Conservation (phyloP, 164 flowering plant species). For the Vitis rotundifolia region DNA sequence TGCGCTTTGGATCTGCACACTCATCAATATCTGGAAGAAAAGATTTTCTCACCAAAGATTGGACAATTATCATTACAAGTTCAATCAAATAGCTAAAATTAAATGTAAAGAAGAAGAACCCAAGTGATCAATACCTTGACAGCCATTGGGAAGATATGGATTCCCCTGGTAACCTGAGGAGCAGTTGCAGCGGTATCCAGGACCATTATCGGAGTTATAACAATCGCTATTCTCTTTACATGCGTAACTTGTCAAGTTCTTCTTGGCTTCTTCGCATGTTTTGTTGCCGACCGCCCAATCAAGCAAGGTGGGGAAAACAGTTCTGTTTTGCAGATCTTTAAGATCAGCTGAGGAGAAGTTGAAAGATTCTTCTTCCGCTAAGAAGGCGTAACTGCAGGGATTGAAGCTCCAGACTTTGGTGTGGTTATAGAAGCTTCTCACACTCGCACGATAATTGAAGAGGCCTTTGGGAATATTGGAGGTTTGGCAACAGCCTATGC, state of each 20-base stretch:
- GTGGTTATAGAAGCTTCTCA: background rate
- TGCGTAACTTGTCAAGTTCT: background rate
- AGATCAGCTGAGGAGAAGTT: too few relatives aligned
- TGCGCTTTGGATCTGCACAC: conserved; percentile 10
- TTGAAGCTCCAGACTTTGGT: too few relatives aligned
- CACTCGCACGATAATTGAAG: background rate
- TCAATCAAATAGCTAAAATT: too few relatives aligned
- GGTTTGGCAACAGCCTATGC: conserved; percentile 5
- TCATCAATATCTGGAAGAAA: conserved; percentile 30
- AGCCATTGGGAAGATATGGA: background rate
- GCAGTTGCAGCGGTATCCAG: conserved; percentile 6
- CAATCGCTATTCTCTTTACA: background rate
- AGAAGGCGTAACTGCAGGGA: too few relatives aligned
- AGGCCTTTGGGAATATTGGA: background rate
- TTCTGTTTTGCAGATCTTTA: too few relatives aligned
- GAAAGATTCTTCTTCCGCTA: too few relatives aligned
- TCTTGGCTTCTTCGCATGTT: background rate
- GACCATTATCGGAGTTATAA: background rate
- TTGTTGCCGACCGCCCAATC: background rate
- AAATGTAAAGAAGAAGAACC: too few relatives aligned
- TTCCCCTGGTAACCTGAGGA: background rate
- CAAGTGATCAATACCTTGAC: background rate
- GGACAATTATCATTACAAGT: background rate
- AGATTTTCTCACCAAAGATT: background rate
- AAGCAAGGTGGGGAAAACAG: background rate